These are phyloP conservation scores for Allantophomopsis lycopodina DNA, from an alignment of 2,329 filamentous ascomycete genomes.

Conservation along the genomic window DNA sequence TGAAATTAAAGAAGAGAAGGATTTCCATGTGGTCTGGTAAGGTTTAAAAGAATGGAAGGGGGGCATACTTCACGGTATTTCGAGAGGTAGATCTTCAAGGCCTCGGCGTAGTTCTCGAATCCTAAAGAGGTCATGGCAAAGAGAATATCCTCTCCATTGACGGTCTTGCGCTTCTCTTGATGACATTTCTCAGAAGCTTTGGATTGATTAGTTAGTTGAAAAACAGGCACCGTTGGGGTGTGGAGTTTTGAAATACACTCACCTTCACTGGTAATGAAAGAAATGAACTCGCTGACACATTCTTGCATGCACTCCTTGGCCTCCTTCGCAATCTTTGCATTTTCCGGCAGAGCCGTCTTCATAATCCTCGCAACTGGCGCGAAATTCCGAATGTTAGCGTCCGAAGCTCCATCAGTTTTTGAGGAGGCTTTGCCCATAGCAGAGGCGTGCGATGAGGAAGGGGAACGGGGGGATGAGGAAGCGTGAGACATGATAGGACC, in stretches of 20 bases:
- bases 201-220: constrained; percentile 5
- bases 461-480: constrained; percentile 31
- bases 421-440: constrained; percentile 2
- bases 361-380: constrained; percentile 96
- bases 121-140: constrained; percentile 98
- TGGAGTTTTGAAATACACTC: constrained; percentile 19
- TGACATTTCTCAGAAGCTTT: constrained; percentile 97
- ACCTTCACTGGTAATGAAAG: constrained; percentile 99
- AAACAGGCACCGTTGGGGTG: constrained; percentile 2
- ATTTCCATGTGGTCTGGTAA: constrained; percentile 13
- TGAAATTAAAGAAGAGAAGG: neutral
- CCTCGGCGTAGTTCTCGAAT: constrained; percentile 98
- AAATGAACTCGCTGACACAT: constrained; percentile 99
- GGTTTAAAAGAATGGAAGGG: constrained; percentile 1
- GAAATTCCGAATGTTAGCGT: constrained; percentile 93
- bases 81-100: constrained; percentile 92
- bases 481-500: constrained; percentile 41
- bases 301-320: constrained; percentile 99
- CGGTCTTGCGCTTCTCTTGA: constrained; percentile 97
- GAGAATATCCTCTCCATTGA: constrained; percentile 96
- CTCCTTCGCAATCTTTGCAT: constrained; percentile 98
- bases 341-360: constrained; percentile 94
- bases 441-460: constrained; percentile 31
- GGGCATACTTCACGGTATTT: constrained; percentile 82
- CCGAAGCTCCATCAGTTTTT: constrained; percentile 26